Percentiles rank a stretch among this genome's conserved stretches.
phyloP scores from a whole-genome alignment of 345 rosid genomes.

The Ceriops zippeliana region DNA sequence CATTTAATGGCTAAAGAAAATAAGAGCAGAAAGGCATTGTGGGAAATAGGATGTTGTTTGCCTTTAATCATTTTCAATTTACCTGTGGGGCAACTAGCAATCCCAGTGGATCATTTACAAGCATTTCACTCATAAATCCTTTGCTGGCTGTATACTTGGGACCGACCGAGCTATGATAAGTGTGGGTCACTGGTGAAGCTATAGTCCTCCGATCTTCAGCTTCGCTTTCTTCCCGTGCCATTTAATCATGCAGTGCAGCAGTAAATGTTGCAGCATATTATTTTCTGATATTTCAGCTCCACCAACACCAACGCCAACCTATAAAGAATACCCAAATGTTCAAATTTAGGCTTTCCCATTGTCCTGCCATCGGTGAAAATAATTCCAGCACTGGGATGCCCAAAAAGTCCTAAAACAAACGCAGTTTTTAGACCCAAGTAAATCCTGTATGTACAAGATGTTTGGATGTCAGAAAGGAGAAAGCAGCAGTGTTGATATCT shows the following conservation, averaged over 20 bases:
- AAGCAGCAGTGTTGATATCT: too few relatives aligned
- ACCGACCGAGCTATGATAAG: constrained; percentile 36
- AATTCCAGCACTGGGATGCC: too few relatives aligned
- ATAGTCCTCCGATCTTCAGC: constrained; percentile 18
- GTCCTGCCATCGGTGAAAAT: background rate
- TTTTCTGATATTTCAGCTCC: constrained; percentile 18
- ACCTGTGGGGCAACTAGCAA: constrained; percentile 35
- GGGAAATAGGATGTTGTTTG: too few relatives aligned
- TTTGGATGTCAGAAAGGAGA: too few relatives aligned
- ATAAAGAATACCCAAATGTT: too few relatives aligned
- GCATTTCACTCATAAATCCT: constrained; percentile 25
- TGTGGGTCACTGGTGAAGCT: constrained; percentile 13
- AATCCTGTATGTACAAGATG: too few relatives aligned
- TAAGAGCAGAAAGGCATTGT: constrained; percentile 22
- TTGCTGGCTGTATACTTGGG: constrained; percentile 21
- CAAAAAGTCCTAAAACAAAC: too few relatives aligned
- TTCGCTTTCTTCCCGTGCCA: constrained; percentile 18
- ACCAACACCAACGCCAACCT: background rate
- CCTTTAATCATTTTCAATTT: background rate
- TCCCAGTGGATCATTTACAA: constrained; percentile 32
- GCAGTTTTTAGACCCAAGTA: too few relatives aligned
- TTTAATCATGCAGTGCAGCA: constrained; percentile 6
- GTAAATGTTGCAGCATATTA: constrained; percentile 9
- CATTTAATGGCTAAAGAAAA: background rate
- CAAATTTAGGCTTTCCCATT: too few relatives aligned